These are phyloP conservation scores for Scheffersomyces parashehatae DNA, from an alignment of 1,139 yeast genomes.

Conservation along the genomic window DNA sequence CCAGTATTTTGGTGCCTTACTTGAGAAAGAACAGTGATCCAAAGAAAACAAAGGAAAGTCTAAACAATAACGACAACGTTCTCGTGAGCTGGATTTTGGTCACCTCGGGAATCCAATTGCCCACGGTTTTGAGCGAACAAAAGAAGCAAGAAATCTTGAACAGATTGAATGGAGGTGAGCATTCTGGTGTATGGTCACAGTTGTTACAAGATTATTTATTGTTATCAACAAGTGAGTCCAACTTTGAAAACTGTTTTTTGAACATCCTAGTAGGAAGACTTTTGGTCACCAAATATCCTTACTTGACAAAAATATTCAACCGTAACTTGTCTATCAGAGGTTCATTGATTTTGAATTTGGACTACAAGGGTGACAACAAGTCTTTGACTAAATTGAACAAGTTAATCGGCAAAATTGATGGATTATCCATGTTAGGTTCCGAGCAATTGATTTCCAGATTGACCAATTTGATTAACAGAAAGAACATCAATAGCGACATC, in stretches of 20 bases:
- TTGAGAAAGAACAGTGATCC: slow-evolving; percentile 6
- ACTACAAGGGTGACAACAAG: slow-evolving; percentile 27
- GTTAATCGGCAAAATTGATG: slow-evolving; percentile 35
- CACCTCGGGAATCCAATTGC: slow-evolving; percentile 31
- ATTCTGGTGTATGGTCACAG: slow-evolving; percentile 11
- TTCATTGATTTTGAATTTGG: slow-evolving; percentile 31
- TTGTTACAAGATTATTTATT: slow-evolving; percentile 30
- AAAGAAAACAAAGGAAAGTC: slow-evolving; percentile 2
- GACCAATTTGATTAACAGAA: slow-evolving; percentile 23
- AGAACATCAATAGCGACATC: slow-evolving; percentile 26
- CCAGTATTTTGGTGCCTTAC: slow-evolving; percentile 26
- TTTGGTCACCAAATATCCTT: slow-evolving; percentile 23
- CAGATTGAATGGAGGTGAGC: slow-evolving; percentile 25
- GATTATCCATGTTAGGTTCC: slow-evolving; percentile 33
- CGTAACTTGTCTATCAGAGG: slow-evolving; percentile 29
- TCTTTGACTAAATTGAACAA: slow-evolving; percentile 25
- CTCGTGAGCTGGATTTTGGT: slow-evolving; percentile 27
- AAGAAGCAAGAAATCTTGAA: slow-evolving; percentile 20
- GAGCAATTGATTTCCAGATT: slow-evolving; percentile 28
- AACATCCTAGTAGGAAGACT: slow-evolving; percentile 32
- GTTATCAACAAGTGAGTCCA: slow-evolving; percentile 32
- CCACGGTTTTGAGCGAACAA: slow-evolving; percentile 19
- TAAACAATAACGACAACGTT: slow-evolving; percentile 7
- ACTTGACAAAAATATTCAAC: slow-evolving; percentile 20
- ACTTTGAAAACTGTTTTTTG: slow-evolving; percentile 41